Evolutionary conservation across 2,329 filamentous ascomycete species (phyloP).

Genomic region (Tolypocladium tundrense): DNA sequence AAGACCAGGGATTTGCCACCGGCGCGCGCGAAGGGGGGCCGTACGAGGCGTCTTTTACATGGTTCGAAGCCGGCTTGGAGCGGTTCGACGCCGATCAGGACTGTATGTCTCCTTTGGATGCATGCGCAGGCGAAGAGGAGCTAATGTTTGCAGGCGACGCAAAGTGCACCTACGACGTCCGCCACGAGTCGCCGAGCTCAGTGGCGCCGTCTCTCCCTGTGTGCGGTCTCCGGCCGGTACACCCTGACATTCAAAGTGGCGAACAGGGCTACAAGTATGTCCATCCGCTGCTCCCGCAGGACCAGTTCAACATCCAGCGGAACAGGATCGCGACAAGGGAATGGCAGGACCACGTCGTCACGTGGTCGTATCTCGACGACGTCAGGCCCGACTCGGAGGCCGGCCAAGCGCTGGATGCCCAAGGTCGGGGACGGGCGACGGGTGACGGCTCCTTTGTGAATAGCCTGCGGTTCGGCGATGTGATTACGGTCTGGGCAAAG

Average conservation of each 20-base stretch:
- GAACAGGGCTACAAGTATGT: conserved; percentile 20
- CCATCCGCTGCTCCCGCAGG: conserved; percentile 23
- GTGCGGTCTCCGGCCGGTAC: conserved; percentile 25
- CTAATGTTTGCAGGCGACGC: conserved; percentile 13
- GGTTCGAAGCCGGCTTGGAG: conserved; percentile 55
- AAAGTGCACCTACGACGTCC: conserved; percentile 18
- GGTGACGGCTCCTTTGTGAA: conserved; percentile 46
- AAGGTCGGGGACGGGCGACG: conserved; percentile 40
- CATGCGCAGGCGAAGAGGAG: background rate
- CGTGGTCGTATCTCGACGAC: conserved; percentile 43
- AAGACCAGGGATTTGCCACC: conserved; percentile 49
- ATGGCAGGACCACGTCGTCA: conserved; percentile 33
- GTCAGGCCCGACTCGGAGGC: conserved; percentile 30
- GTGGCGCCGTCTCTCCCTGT: conserved; percentile 16
- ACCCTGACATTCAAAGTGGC: conserved; percentile 16
- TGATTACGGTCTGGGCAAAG: conserved; percentile 52
- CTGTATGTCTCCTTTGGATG: conserved; percentile 13
- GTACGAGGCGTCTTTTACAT: conserved; percentile 44
- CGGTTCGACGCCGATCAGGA: conserved; percentile 31
- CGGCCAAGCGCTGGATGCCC: conserved; percentile 23
- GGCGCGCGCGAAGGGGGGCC: conserved; percentile 19
- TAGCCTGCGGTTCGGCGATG: conserved; percentile 46
- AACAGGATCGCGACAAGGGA: conserved; percentile 28
- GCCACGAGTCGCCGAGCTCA: conserved; percentile 11
- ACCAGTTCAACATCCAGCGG: conserved; percentile 35